Evolutionary conservation across 352 stramenopile species (phyloP).

Genomic region (Phytopythium litorale): DNA sequence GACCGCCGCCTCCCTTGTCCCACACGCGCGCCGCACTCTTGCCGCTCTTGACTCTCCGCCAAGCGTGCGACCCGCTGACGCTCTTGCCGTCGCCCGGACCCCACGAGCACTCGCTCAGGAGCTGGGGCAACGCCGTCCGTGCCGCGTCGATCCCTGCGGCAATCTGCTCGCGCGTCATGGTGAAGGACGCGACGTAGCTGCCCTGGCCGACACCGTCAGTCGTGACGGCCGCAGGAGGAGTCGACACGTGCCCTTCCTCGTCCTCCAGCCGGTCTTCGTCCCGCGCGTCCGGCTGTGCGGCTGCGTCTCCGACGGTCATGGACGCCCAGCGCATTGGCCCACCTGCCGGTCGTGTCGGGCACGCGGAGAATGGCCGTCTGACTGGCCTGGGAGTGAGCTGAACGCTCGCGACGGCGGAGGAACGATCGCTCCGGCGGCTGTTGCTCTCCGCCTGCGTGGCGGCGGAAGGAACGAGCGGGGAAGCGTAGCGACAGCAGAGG

Average conservation of each 20-base stretch:
- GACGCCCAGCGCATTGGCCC: neutral
- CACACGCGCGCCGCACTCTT: slow-evolving; percentile 42
- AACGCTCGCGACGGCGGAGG: too few relatives aligned
- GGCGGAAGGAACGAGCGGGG: neutral
- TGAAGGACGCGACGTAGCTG: slow-evolving; percentile 47
- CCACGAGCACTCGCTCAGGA: slow-evolving; percentile 32
- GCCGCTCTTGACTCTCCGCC: slow-evolving; percentile 24
- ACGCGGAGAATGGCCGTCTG: neutral
- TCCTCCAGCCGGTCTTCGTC: slow-evolving; percentile 5
- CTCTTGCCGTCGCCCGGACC: neutral
- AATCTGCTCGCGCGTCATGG: slow-evolving; percentile 45
- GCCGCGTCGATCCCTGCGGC: slow-evolving; percentile 18
- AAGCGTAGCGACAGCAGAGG: neutral
- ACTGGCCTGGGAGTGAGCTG: too few relatives aligned
- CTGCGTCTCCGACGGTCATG: neutral
- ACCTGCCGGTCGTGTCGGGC: neutral
- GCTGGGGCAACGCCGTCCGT: slow-evolving; percentile 18
- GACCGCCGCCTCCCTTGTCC: slow-evolving; percentile 36
- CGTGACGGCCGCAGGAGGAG: neutral
- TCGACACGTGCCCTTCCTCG: slow-evolving; percentile 4
- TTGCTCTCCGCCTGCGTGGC: neutral
- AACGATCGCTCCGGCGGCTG: neutral
- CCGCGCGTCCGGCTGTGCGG: slow-evolving; percentile 1
- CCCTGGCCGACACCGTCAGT: slow-evolving; percentile 20
- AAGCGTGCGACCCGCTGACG: neutral